phyloP scores from a whole-genome alignment of 2,329 filamentous ascomycete species.

The Harringtonia aguacate region DNA sequence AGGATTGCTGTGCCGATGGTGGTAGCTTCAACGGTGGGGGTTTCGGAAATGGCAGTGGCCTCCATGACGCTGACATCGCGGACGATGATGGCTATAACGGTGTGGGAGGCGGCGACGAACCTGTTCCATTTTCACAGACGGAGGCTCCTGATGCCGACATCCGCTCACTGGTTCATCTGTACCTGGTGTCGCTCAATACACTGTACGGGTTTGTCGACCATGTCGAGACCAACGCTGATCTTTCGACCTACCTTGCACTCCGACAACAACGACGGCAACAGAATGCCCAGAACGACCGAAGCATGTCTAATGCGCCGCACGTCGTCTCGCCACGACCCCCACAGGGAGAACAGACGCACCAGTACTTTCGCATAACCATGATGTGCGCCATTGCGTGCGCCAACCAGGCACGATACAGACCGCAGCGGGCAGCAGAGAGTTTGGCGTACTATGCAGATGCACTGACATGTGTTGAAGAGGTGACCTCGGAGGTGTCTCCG shows the following conservation, averaged over 20 bases:
- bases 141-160: slow-evolving; percentile 7
- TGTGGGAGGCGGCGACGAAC: not conserved
- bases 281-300: not conserved
- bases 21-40: not conserved
- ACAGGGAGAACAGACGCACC: slow-evolving; percentile 16
- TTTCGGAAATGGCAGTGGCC: not conserved
- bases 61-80: not conserved
- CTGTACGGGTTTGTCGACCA: slow-evolving; percentile 18
- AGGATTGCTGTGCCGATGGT: not conserved
- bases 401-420: slow-evolving; percentile 17
- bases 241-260: slow-evolving; percentile 13
- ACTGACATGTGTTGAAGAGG: slow-evolving; percentile 9
- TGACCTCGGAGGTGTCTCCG: slow-evolving; percentile 10
- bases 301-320: not conserved
- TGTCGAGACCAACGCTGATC: slow-evolving; percentile 13
- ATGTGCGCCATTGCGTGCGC: slow-evolving; percentile 21
- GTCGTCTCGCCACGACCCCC: not conserved
- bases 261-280: slow-evolving; percentile 4
- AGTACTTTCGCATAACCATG: slow-evolving; percentile 21
- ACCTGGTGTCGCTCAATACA: slow-evolving; percentile 18
- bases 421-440: slow-evolving; percentile 9
- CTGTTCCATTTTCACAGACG: not conserved
- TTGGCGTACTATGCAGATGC: slow-evolving; percentile 9
- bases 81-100: not conserved
- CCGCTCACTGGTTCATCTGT: slow-evolving; percentile 15